A percentile compares a stretch with the other conserved stretches of the same genome.
phyloP scores from a whole-genome alignment of 768 basidiomycete genomes.

The Rhodosporidiobolus sp. region DNA sequence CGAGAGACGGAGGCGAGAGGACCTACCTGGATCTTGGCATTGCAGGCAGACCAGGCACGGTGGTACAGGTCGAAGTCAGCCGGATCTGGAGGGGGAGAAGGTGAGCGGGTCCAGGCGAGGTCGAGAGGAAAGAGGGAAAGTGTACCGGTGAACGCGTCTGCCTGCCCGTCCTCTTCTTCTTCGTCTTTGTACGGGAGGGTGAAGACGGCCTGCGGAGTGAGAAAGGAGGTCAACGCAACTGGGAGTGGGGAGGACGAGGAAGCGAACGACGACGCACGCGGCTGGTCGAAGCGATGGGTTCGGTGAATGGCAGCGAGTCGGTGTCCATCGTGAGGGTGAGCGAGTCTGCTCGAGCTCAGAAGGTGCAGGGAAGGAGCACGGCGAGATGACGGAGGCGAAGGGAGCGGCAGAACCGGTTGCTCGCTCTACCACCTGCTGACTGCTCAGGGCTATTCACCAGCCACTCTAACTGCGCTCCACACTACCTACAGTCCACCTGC shows the following conservation, averaged over 20 bases:
- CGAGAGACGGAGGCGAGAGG: accelerated
- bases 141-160: background rate
- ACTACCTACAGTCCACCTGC: background rate
- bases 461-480: background rate
- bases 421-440: background rate
- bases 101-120: background rate
- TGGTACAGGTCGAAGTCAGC: conserved; percentile 11
- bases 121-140: background rate
- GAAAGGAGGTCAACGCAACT: background rate
- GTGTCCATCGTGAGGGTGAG: background rate
- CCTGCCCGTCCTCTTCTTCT: background rate
- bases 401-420: background rate
- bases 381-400: background rate
- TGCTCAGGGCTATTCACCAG: background rate
- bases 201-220: conserved; percentile 22
- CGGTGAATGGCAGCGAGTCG: background rate
- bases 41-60: conserved; percentile 9
- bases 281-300: conserved; percentile 30
- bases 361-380: too few relatives aligned
- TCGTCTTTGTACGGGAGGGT: conserved; percentile 26
- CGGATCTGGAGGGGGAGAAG: background rate
- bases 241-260: background rate
- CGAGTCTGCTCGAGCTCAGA: background rate
- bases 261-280: conserved; percentile 11
- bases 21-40: conserved; percentile 15